These are phyloP conservation scores for Voacanga thouarsii DNA, from an alignment of 257 asterid species.

Conservation along the genomic window DNA sequence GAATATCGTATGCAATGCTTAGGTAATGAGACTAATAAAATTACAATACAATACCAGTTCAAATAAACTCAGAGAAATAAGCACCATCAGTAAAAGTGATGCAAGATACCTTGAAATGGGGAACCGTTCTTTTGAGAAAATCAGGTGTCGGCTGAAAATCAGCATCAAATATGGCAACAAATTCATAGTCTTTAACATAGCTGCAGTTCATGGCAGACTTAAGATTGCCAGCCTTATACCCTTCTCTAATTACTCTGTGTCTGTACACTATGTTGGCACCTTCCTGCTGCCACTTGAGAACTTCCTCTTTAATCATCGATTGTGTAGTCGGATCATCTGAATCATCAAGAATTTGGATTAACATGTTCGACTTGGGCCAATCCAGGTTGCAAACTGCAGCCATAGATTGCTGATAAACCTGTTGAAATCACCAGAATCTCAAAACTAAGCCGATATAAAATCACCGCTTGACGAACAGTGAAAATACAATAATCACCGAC, in stretches of 20 bases:
- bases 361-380: slow-evolving; percentile 81
- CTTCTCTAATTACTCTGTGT: slow-evolving; percentile 85
- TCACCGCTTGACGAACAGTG: slow-evolving; percentile 11
- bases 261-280: slow-evolving; percentile 80
- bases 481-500: neutral
- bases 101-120: slow-evolving; percentile 74
- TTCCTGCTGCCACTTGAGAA: slow-evolving; percentile 72
- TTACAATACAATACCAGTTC: neutral
- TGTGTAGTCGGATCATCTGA: slow-evolving; percentile 71
- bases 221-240: slow-evolving; percentile 93
- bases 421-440: slow-evolving; percentile 11
- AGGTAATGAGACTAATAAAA: slow-evolving; percentile 6
- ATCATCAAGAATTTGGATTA: slow-evolving; percentile 88
- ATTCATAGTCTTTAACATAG: slow-evolving; percentile 90
- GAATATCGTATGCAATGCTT: neutral
- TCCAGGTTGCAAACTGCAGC: slow-evolving; percentile 85
- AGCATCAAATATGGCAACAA: slow-evolving; percentile 90
- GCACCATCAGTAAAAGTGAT: neutral
- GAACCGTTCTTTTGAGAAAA: slow-evolving; percentile 71
- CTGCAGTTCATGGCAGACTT: slow-evolving; percentile 90
- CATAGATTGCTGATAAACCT: slow-evolving; percentile 93
- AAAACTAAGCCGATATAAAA: neutral
- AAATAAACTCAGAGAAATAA: neutral
- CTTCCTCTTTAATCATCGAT: slow-evolving; percentile 72
- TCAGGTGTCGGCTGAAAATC: slow-evolving; percentile 91